phyloP scores from a whole-genome alignment of 352 stramenopile genomes.

The Phytophthora pistaciae region DNA sequence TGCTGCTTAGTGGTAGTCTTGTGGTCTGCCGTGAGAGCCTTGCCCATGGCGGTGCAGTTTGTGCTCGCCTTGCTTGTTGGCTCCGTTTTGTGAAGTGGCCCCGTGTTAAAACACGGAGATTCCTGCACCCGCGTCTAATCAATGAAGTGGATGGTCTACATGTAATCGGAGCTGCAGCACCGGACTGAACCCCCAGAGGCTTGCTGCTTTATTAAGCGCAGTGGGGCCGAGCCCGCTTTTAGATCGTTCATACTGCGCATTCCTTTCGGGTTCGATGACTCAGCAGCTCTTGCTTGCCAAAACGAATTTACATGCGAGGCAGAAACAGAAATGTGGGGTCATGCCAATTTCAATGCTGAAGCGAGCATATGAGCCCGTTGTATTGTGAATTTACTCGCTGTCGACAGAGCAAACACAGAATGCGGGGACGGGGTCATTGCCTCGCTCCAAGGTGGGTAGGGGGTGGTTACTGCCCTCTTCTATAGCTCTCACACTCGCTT shows the following conservation, averaged over 20 bases:
- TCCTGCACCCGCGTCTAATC: neutral
- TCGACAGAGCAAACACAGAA: slow-evolving; percentile 13
- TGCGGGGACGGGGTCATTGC: slow-evolving; percentile 25
- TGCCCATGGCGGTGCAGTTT: slow-evolving; percentile 46
- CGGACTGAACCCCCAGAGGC: neutral
- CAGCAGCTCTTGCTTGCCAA: no score
- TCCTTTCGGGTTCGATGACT: no score
- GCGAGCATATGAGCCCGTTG: slow-evolving; percentile 27
- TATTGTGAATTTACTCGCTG: slow-evolving; percentile 23
- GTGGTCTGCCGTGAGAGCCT: slow-evolving; percentile 74
- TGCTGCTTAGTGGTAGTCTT: slow-evolving; percentile 81
- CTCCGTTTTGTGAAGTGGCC: neutral
- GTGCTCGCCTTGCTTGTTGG: slow-evolving; percentile 40
- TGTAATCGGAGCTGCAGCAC: neutral
- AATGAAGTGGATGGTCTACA: neutral
- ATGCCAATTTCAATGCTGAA: neutral
- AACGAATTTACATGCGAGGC: no score
- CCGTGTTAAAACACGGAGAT: neutral
- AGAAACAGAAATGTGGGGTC: no score
- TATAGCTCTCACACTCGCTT: neutral
- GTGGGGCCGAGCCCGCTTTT: no score
- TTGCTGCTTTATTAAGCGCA: neutral
- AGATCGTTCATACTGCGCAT: no score
- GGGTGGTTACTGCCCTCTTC: neutral
- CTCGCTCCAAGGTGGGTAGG: slow-evolving; percentile 1